A percentile compares a stretch with the other conserved stretches of the same genome.
Conservation (phyloP, 805 yeast species). For the Maudiozyma pseudohumilis region DNA sequence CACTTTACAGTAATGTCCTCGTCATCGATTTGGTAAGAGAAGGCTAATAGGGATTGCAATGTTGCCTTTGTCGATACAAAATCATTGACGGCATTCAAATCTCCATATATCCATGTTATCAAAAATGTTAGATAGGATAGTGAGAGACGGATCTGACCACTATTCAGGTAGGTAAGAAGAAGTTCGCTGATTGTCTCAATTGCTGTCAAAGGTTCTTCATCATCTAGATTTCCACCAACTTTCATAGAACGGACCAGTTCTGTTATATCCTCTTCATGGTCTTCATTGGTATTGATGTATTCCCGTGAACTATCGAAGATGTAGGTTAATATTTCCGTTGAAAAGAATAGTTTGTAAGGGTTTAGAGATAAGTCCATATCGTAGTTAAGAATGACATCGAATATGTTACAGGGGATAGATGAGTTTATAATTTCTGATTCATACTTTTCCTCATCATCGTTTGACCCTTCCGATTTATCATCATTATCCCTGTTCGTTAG, state of each 20-base stretch:
- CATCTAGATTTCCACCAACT: constrained; percentile 38
- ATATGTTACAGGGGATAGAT: constrained; percentile 51
- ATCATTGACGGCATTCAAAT: constrained; percentile 61
- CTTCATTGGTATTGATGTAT: constrained; percentile 3
- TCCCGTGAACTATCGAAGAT: too few relatives aligned
- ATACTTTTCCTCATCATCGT: neutral
- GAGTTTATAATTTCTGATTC: constrained; percentile 4
- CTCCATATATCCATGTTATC: constrained; percentile 69
- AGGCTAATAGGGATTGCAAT: constrained; percentile 59
- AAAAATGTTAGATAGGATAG: constrained; percentile 71
- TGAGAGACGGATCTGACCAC: constrained; percentile 63
- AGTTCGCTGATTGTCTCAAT: constrained; percentile 74
- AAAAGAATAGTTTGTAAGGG: constrained; percentile 84
- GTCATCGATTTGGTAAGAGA: constrained; percentile 42
- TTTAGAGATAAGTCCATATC: constrained; percentile 64
- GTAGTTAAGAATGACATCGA: constrained; percentile 63
- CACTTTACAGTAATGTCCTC: constrained; percentile 59
- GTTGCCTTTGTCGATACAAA: constrained; percentile 59
- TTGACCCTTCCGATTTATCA: constrained; percentile 1
- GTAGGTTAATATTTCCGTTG: constrained; percentile 53
- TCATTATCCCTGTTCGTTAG: constrained; percentile 11
- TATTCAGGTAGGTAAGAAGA: constrained; percentile 51
- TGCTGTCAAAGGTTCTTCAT: constrained; percentile 53
- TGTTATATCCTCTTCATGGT: constrained; percentile 33
- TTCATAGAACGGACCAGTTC: constrained; percentile 39